Conservation (phyloP, 495 filamentous ascomycete genomes). For the Aspergillus kassunensis region DNA sequence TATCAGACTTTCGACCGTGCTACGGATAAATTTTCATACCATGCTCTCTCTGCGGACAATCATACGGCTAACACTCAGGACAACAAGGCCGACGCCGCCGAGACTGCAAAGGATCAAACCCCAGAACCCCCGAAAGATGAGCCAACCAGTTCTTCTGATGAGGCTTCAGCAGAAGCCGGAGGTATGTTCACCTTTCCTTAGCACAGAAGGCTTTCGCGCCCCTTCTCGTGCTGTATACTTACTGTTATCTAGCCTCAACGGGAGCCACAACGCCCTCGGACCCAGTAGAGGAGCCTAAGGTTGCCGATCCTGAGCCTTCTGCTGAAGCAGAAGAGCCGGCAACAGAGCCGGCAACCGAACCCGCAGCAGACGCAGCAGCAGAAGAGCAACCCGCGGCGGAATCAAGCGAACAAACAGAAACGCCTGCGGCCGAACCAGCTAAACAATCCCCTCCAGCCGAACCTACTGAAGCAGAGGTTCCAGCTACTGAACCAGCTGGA, state of each 20-base stretch:
- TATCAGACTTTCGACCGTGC: constrained; percentile 41
- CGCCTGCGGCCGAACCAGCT: not conserved
- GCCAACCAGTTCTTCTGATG: constrained; percentile 20
- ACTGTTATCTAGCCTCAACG: constrained; percentile 22
- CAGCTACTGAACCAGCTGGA: not conserved
- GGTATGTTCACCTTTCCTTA: not conserved
- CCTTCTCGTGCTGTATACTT: constrained; percentile 6
- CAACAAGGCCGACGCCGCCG: constrained; percentile 27
- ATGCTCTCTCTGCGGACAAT: constrained; percentile 34
- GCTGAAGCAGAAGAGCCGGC: constrained; percentile 16
- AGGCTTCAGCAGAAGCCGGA: constrained; percentile 29
- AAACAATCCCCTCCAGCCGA: not conserved
- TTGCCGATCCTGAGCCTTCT: constrained; percentile 20
- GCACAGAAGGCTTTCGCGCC: no score
- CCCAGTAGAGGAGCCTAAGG: constrained; percentile 21
- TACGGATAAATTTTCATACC: constrained; percentile 31
- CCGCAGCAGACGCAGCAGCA: constrained; percentile 1
- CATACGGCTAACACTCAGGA: constrained; percentile 43
- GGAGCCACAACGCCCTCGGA: constrained; percentile 29
- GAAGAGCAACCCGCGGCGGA: constrained; percentile 4
- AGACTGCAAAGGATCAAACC: constrained; percentile 23
- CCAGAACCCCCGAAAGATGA: constrained; percentile 25
- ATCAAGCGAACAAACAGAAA: constrained; percentile 4
- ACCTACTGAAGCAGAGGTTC: not conserved
- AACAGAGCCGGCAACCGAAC: not conserved